phyloP scores from a whole-genome alignment of 2,329 filamentous ascomycete genomes.

The Ceratocystis huliohia region DNA sequence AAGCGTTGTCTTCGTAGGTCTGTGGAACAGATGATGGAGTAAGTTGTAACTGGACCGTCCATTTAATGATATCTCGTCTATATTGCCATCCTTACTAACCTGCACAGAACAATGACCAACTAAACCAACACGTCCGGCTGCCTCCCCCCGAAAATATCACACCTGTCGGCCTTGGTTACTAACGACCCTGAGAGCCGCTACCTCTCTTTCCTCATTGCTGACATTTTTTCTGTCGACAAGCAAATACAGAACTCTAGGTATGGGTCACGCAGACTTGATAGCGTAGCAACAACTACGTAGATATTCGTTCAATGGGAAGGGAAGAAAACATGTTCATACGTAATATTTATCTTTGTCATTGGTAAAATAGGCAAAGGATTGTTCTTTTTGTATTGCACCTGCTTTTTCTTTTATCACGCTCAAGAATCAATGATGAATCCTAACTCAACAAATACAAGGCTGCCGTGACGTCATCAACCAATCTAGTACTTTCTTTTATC shows the following conservation, averaged over 20 bases:
- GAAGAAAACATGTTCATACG: background rate
- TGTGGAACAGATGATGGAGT: conserved; percentile 57
- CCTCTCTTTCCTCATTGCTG: background rate
- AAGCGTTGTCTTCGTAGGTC: conserved; percentile 67
- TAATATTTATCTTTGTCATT: no score
- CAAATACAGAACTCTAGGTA: background rate
- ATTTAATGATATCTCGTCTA: background rate
- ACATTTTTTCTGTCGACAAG: background rate
- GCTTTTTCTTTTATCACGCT: background rate
- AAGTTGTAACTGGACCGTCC: conserved; percentile 25
- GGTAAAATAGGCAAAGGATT: no score
- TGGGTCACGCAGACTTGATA: background rate
- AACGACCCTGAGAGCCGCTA: no score
- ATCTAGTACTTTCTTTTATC: no score
- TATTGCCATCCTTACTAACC: conserved; percentile 6
- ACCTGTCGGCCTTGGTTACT: background rate
- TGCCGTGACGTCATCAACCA: background rate
- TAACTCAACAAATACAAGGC: background rate
- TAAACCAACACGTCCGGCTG: conserved; percentile 15
- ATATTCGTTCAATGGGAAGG: background rate
- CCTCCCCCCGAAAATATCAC: background rate
- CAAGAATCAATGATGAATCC: background rate
- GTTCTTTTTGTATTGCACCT: background rate
- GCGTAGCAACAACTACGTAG: background rate
- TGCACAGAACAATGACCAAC: conserved; percentile 28